Base-by-base conservation (phyloP, 768 basidiomycete species). In the Termitomyces sp. region DNA sequence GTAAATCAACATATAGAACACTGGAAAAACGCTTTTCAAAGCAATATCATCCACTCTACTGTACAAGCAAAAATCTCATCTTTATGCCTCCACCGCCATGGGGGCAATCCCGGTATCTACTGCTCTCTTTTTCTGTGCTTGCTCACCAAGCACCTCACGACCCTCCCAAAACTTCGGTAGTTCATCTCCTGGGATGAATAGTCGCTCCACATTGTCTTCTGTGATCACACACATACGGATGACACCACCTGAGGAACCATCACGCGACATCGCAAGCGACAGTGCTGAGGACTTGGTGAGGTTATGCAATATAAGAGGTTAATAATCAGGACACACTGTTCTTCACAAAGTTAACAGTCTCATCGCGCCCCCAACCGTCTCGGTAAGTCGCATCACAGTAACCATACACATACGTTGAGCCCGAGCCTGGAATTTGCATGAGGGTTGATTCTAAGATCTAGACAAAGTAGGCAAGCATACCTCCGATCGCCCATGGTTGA, bases 401-500 rank as follows among this genome's bases (percentile, higher is more conserved):
- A 50, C 96, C 97, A 66, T 98, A 99, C 11, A 98, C 94, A 68
- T 98, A 99, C 7, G 94, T 94, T 35, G 94, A 97, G 7, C 97
- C 97, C 48, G 94, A 96, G 23, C 93, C 90, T 93, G 60, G 18
- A 48, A 27, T 45, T 36, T 40, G 29, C 16, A 32, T 53, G 56
- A 49, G 23, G 9, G 40, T 48, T 39, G 33, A 20, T 20, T 38
- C 42, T 7, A n/a, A 11, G 32, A 23, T 18, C 23, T 63, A 43
- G 38, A 44, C 33, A 43, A 22, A 18, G n/a, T 13, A 10, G 41
- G n/a, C n/a, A n/a, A n/a, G 68, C 83, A 39, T 65, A 91, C 94
- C 94, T 70, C 95, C 97, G 59, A 99, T 98, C 45, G 96, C 93
- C 97, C 97, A 99, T 7, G 96, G 95, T 63, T 96, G 95, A 56